A percentile compares a stretch with the other conserved stretches of the same genome.
Conservation (phyloP, 257 asterid genomes). For the Jaltomata sinuosa region DNA sequence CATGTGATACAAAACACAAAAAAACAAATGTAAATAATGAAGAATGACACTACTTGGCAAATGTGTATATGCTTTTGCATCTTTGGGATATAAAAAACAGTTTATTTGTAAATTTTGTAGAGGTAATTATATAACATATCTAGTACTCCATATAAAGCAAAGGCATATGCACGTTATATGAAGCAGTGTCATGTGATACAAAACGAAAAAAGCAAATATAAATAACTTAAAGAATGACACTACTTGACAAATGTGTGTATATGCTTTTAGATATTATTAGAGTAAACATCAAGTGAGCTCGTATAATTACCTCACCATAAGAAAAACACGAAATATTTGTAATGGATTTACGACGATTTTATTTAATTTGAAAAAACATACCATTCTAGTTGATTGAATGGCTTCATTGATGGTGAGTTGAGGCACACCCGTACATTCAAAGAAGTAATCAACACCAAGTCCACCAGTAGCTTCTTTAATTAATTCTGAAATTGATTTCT, state of each 20-base stretch:
- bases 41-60: no score
- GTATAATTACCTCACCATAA: no score
- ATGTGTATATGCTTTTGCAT: no score
- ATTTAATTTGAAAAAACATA: constrained; percentile 5
- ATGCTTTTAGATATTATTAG: background rate
- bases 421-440: constrained; percentile 67
- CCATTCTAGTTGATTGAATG: constrained; percentile 60
- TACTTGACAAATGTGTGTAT: background rate
- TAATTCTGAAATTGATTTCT: constrained; percentile 43
- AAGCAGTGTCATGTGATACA: no score
- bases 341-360: background rate
- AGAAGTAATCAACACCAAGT: constrained; percentile 57
- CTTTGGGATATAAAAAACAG: no score
- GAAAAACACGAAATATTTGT: background rate
- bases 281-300: background rate
- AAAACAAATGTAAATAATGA: no score
- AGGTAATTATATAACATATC: no score
- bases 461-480: constrained; percentile 65
- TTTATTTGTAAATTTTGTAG: no score
- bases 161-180: no score
- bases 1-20: background rate
- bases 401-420: constrained; percentile 55
- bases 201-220: no score
- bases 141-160: no score
- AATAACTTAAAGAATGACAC: no score